These are phyloP conservation scores for Achaetomiella virescens DNA, from an alignment of 495 filamentous ascomycete species.

Conservation along the genomic window DNA sequence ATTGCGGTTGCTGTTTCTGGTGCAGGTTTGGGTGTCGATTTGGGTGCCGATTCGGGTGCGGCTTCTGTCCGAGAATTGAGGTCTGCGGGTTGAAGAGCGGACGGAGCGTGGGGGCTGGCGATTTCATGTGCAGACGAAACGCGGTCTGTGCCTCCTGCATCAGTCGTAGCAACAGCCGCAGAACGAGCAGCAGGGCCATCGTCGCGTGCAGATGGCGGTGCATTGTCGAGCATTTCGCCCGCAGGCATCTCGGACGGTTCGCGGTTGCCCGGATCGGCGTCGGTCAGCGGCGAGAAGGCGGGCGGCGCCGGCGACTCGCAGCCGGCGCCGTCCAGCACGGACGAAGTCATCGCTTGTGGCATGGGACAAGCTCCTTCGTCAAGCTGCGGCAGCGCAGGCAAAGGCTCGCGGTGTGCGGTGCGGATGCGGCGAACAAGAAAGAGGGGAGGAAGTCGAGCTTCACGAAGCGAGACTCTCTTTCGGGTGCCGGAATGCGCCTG, in stretches of 20 bases:
- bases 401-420: slow-evolving; percentile 4
- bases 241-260: slow-evolving; percentile 14
- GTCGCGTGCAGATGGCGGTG: neutral
- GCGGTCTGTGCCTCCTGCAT: too few relatives aligned
- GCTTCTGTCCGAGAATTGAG: neutral
- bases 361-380: slow-evolving; percentile 34
- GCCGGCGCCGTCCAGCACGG: slow-evolving; percentile 20
- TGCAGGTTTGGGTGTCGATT: neutral
- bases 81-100: neutral
- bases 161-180: too few relatives aligned
- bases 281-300: slow-evolving; percentile 32
- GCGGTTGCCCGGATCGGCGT: slow-evolving; percentile 23
- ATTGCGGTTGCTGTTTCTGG: neutral
- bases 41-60: neutral
- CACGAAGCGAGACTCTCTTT: slow-evolving; percentile 2
- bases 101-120: neutral
- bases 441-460: neutral
- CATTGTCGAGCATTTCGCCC: slow-evolving; percentile 2
- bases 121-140: neutral
- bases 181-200: neutral
- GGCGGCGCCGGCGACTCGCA: slow-evolving; percentile 29
- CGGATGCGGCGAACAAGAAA: neutral
- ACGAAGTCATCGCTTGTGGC: slow-evolving; percentile 35
- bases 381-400: slow-evolving; percentile 13
- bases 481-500: slow-evolving; percentile 18